Conservation (phyloP, 2,329 filamentous ascomycete species). For the Bipolaris gigantea region DNA sequence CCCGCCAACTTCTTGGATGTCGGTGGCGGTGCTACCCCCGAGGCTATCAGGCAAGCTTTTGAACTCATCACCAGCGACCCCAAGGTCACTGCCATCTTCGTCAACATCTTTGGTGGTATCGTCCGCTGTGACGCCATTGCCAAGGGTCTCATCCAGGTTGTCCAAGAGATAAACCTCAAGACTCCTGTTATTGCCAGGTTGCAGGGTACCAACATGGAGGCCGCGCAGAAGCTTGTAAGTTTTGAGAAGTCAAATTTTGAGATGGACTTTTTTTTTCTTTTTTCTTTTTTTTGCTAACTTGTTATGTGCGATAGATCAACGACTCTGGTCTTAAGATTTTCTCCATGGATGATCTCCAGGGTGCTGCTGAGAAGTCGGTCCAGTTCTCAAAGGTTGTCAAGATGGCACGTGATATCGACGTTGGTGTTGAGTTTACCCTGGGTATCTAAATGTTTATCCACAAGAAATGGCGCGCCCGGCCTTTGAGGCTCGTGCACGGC, state of each 20-base stretch:
- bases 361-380: constrained; percentile 94
- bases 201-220: constrained; percentile 98
- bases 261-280: not conserved
- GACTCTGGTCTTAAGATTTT: constrained; percentile 99
- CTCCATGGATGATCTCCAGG: constrained; percentile 97
- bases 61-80: constrained; percentile 98
- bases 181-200: constrained; percentile 96
- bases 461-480: not conserved
- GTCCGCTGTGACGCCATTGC: constrained; percentile 98
- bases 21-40: constrained; percentile 93
- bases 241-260: not conserved
- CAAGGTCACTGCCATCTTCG: constrained; percentile 98
- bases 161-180: constrained; percentile 90
- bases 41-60: constrained; percentile 96
- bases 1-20: constrained; percentile 99
- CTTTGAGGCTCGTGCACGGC: not conserved
- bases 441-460: constrained; percentile 68
- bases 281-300: constrained; percentile 11
- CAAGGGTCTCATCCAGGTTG: constrained; percentile 92
- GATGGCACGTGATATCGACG: constrained; percentile 96
- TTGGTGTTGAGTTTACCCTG: constrained; percentile 67
- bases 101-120: constrained; percentile 99
- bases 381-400: constrained; percentile 99
- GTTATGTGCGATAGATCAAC: constrained; percentile 64
- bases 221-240: constrained; percentile 76